These are phyloP conservation scores for Sechiopsis laciniata DNA, from an alignment of 306 rosid species.

Conservation along the genomic window DNA sequence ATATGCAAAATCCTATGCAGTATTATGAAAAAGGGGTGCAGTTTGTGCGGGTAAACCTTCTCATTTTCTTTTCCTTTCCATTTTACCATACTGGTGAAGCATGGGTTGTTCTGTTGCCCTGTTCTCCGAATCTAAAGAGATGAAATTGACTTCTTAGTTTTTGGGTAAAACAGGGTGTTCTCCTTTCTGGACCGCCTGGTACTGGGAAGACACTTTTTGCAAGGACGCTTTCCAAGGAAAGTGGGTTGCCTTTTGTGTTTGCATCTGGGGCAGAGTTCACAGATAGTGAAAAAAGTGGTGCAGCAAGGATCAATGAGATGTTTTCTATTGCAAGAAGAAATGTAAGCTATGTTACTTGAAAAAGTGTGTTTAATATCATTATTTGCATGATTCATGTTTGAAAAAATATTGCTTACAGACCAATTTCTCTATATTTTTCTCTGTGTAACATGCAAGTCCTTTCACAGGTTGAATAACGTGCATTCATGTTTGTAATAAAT, in stretches of 20 bases:
- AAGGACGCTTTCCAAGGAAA: slow-evolving; percentile 80
- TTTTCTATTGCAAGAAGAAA: slow-evolving; percentile 88
- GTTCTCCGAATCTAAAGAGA: slow-evolving; percentile 20
- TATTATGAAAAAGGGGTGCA: slow-evolving; percentile 80
- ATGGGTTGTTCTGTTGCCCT: slow-evolving; percentile 22
- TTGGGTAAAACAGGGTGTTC: slow-evolving; percentile 68
- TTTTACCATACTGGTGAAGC: slow-evolving; percentile 11
- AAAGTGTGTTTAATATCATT: slow-evolving; percentile 8
- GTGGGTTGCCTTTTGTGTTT: slow-evolving; percentile 92
- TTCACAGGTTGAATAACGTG: background rate
- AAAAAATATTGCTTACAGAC: background rate
- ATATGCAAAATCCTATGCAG: slow-evolving; percentile 98
- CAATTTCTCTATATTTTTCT: background rate
- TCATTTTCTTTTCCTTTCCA: slow-evolving; percentile 8
- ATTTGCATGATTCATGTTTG: slow-evolving; percentile 7
- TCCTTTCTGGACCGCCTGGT: slow-evolving; percentile 98
- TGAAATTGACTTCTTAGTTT: slow-evolving; percentile 26
- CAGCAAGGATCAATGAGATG: slow-evolving; percentile 83
- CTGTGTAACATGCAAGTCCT: background rate
- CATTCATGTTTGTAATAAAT: background rate
- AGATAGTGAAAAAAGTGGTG: slow-evolving; percentile 93
- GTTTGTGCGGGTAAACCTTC: slow-evolving; percentile 79
- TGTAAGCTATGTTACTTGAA: slow-evolving; percentile 37
- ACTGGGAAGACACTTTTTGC: slow-evolving; percentile 98
- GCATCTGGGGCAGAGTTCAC: slow-evolving; percentile 99